Evolutionary conservation across 352 stramenopile species (phyloP).

Genomic region (Blastocystis sp.): DNA sequence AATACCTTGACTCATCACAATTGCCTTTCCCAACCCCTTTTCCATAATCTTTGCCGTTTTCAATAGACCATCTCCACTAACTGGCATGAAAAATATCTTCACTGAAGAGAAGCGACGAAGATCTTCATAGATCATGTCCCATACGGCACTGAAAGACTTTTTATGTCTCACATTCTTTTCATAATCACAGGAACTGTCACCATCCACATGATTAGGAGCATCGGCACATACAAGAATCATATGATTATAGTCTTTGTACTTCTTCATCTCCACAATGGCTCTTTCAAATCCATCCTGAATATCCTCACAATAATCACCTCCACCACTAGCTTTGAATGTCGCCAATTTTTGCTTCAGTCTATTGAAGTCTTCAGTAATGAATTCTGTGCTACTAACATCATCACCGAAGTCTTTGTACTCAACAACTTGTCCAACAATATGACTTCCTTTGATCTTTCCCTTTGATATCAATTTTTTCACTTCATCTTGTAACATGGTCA

Average conservation of each 20-base stretch:
- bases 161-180: not conserved
- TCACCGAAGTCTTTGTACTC: conserved; percentile 6
- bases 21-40: not conserved
- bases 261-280: not conserved
- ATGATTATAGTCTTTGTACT: conserved; percentile 7
- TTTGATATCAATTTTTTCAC: not conserved
- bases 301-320: not conserved
- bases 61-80: not conserved
- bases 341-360: not conserved
- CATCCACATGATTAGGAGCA: not conserved
- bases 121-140: not conserved
- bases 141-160: not conserved
- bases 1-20: not conserved
- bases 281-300: not conserved
- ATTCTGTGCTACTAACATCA: not conserved
- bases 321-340: not conserved
- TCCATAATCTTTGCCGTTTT: too few species aligned
- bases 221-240: conserved; percentile 23
- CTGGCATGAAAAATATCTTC: not conserved
- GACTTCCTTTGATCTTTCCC: not conserved
- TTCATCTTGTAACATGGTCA: not conserved
- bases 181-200: not conserved
- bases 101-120: not conserved
- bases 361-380: not conserved
- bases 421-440: not conserved